Evolutionary conservation across 2,329 filamentous ascomycete genomes (phyloP).

Genomic region (Capronia epimyces): DNA sequence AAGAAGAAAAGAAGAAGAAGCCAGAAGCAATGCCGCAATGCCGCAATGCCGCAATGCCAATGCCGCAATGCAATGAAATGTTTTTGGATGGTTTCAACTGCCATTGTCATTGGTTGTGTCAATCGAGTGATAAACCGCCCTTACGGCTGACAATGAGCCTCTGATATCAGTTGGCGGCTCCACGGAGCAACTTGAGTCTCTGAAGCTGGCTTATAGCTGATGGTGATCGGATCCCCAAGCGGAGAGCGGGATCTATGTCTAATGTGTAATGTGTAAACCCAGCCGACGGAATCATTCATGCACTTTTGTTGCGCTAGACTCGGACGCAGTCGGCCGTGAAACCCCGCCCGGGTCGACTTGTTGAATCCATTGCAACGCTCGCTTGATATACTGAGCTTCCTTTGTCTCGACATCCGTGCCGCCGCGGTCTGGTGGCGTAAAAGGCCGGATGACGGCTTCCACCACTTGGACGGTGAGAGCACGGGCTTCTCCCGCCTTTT

Average conservation of each 20-base stretch:
- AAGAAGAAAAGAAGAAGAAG: too few species aligned
- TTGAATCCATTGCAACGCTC: constrained; percentile 32
- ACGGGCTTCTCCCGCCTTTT: constrained; percentile 27
- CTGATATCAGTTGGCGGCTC: too few species aligned
- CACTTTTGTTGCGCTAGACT: not conserved
- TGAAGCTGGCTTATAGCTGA: too few species aligned
- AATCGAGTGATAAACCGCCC: too few species aligned
- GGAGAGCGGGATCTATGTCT: not conserved
- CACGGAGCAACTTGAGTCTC: too few species aligned
- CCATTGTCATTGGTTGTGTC: too few species aligned
- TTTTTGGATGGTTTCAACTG: too few species aligned
- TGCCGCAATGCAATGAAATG: too few species aligned
- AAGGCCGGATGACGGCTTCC: constrained; percentile 18
- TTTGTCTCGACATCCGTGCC: constrained; percentile 22
- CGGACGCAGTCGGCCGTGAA: not conserved
- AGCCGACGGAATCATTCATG: not conserved
- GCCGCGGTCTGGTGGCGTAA: not conserved
- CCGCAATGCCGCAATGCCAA: too few species aligned
- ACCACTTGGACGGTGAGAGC: constrained; percentile 27
- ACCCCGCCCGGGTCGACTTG: constrained; percentile 21
- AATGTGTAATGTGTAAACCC: not conserved
- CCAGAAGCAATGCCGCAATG: too few species aligned
- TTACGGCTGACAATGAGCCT: too few species aligned
- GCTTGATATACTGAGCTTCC: constrained; percentile 33
- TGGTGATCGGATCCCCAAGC: too few species aligned